Evolutionary conservation across 352 stramenopile genomes (phyloP).

Genomic region (Phytophthora citrophthora): DNA sequence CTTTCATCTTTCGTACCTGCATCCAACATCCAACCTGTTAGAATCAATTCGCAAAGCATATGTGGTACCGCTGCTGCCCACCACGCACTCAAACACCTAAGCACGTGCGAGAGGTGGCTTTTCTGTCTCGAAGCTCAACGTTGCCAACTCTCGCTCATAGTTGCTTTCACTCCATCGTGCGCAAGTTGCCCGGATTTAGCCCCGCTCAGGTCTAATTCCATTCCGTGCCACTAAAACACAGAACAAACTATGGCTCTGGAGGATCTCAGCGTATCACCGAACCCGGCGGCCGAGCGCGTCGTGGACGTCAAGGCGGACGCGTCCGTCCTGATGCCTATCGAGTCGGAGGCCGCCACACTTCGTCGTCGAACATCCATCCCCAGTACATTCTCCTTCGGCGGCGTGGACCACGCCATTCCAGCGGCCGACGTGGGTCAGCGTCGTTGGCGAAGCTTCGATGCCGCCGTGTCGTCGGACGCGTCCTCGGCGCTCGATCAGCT

Average conservation of each 20-base stretch:
- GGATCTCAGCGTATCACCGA: conserved; percentile 18
- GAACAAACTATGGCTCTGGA: conserved; percentile 33
- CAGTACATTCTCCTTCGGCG: conserved; percentile 57
- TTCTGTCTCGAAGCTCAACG: conserved; percentile 22
- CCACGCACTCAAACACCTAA: conserved; percentile 29
- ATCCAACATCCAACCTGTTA: neutral
- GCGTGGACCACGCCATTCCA: conserved; percentile 31
- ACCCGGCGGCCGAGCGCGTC: conserved; percentile 15
- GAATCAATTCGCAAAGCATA: neutral
- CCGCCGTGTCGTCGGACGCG: conserved; percentile 24
- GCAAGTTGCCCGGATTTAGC: conserved; percentile 14
- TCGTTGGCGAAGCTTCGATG: conserved; percentile 72
- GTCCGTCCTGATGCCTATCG: conserved; percentile 9
- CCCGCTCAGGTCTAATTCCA: neutral
- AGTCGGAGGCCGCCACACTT: conserved; percentile 34
- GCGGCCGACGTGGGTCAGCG: conserved; percentile 37
- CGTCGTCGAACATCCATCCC: conserved; percentile 73
- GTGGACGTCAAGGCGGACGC: conserved; percentile 22
- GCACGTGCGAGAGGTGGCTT: conserved; percentile 3
- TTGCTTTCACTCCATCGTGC: conserved; percentile 25
- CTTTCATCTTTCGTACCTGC: neutral
- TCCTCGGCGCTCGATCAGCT: conserved; percentile 48
- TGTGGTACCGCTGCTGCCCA: conserved; percentile 12
- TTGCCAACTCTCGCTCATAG: conserved; percentile 17
- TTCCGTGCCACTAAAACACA: neutral